Evolutionary conservation across 176 grass and related monocot genomes (phyloP), one percentile per base, ranked within the genome.

Genomic region (Pharus latifolius): DNA sequence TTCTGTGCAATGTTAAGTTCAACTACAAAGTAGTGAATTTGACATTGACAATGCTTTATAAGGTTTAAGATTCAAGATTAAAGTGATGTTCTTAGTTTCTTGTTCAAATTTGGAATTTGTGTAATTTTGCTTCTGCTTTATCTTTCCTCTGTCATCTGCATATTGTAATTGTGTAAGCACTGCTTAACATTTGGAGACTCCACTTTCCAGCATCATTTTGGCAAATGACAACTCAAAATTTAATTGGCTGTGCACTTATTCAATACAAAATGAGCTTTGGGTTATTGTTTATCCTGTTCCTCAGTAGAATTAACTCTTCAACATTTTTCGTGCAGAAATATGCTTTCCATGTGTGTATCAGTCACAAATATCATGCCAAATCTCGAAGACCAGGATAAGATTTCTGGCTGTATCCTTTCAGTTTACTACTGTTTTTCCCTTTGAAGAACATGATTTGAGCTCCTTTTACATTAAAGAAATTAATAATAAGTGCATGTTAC

Each of bases 381-480:
- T 74, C 82, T 96, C 3, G 83, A 96, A 49, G 80, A 82, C 10
- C 26, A 69, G 52, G 80, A 83, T 43, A 89, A 87, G 65, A 70
- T 89, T 58, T 96, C 83, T 65, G 88, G 92, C 47, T 79, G 92
- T 96, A 96, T 96, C 92, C 92, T 92, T 92, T 50, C 29, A 72
- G 49, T 53, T 20, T 30, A 15, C 32, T 77, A 46, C 23, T 28
- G 1, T 55, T 51, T 56, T 38, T 6, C 28, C 68, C 23, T 40
- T 29, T 14, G 44, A 46, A 44, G 8, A 59, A 73, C 65, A 42
- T 9, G 56, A 2, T 69, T 45, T 69, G 3, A 44, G 65, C 61
- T 14, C 11, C 5, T 69, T 18, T 55, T 62, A 23, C 22, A 27
- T 56, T n/a, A 59, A 20, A 66, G 11, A 50, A 35, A 59, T 60